Conservation (phyloP, 163 green algal species). For the Volvox carteri region DNA sequence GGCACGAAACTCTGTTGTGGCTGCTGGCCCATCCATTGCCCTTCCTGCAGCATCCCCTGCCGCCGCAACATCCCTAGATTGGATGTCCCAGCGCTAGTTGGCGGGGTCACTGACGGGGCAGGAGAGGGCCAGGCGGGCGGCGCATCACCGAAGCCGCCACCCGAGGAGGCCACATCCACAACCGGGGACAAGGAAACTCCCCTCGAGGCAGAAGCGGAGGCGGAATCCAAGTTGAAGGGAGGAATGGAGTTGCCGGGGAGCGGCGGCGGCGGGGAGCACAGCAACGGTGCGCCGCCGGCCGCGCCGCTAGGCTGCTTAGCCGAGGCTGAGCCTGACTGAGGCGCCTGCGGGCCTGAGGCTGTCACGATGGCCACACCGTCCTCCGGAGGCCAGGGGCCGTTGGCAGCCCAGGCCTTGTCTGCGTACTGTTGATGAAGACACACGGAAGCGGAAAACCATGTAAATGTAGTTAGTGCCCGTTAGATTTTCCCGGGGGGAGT, state of each 20-base stretch:
- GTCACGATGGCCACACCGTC: neutral
- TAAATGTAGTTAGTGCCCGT: too few species aligned
- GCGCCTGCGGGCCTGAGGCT: neutral
- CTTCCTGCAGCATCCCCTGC: too few species aligned
- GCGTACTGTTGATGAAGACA: constrained; percentile 10
- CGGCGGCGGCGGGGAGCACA: too few species aligned
- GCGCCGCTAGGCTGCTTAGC: neutral
- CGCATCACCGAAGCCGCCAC: constrained; percentile 29
- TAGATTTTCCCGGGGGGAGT: too few species aligned
- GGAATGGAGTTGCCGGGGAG: neutral
- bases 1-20: neutral
- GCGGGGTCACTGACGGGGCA: neutral
- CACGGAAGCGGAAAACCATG: neutral
- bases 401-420: constrained; percentile 45
- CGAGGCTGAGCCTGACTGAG: neutral
- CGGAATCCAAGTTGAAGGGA: neutral
- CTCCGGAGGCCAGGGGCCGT: constrained; percentile 27
- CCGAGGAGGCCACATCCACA: neutral
- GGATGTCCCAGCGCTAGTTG: neutral
- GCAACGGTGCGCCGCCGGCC: too few species aligned
- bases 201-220: neutral
- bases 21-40: neutral
- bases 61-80: too few species aligned
- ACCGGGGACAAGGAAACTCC: neutral
- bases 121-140: constrained; percentile 25